Base-by-base conservation (phyloP, 495 filamentous ascomycete genomes). In the Podospora tetraspora region DNA sequence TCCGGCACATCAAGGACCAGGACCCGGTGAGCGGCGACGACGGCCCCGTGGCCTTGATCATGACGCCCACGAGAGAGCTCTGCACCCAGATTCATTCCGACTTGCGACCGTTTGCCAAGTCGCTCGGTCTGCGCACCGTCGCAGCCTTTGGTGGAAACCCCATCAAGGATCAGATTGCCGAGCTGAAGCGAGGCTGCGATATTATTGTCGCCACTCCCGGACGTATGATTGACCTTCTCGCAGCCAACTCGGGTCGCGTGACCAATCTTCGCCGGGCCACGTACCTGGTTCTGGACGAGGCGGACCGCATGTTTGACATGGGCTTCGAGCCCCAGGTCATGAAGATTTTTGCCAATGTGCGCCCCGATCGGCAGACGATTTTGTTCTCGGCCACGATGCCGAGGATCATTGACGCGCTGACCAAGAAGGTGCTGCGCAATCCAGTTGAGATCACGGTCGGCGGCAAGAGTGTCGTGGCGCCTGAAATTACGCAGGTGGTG, bases 251-350 rank as follows among this genome's bases (percentile, higher is more conserved):
- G 61, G 95, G 95, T 6, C 85, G 96, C 69, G 94, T 98, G 13
- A 96, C 92, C 1, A 98, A 97, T 73, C 83, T 98, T 23, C 89
- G 86, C 61, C 84, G 96, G 43, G 91, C 96, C 43, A 96, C 92
- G 0, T 98, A 97, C 73, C 84, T 97, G 19, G 95, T 98, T 19
- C 85, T 99, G 37, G 96, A 99, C 73, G 96, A 99, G 77, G 96
- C 96, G 22, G 96, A 99, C 73, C 89, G 96, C 59, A 99, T 99
- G 96, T 98, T 97, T 72, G 96, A 99, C 76, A 97, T 99, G 96
- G 96, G 96, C 6, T 98, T 99, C 69, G 94, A 97, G 77, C 94
- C 94, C 1, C 96, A 98, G 73, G 93, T 99, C 60, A 95, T 94
- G 91, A 97, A 96, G 77, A 94, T 99, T 66, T 86, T 98, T 72